A percentile compares a stretch with the other conserved stretches of the same genome.
Conservation (phyloP, 768 basidiomycete species). For the Serendipita sp. region DNA sequence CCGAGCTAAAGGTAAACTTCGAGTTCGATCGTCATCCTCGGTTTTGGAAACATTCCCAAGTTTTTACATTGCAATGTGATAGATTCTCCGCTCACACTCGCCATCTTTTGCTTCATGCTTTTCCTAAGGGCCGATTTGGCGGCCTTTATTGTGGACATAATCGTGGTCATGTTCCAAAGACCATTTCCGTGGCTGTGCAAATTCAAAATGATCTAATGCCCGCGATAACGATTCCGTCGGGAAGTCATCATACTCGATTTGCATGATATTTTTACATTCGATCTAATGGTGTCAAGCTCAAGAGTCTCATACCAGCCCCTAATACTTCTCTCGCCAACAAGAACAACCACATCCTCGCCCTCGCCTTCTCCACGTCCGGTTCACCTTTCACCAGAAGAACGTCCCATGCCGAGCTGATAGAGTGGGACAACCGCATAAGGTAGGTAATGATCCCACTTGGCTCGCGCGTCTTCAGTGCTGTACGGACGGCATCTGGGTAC, state of each 20-base stretch:
- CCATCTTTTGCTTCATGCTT: neutral
- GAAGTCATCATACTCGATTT: too few relatives aligned
- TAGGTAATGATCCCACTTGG: slow-evolving; percentile 87
- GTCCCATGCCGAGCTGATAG: slow-evolving; percentile 89
- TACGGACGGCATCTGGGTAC: slow-evolving; percentile 84
- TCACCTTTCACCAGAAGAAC: slow-evolving; percentile 74
- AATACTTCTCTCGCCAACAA: slow-evolving; percentile 83
- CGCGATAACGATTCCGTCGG: too few relatives aligned
- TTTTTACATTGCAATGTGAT: neutral
- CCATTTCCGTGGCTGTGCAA: too few relatives aligned
- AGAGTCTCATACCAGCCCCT: slow-evolving; percentile 64
- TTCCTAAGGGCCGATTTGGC: neutral
- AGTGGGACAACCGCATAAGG: slow-evolving; percentile 72
- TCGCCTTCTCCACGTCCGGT: slow-evolving; percentile 45
- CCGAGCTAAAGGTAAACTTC: neutral
- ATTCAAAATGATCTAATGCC: too few relatives aligned
- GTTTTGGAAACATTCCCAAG: neutral
- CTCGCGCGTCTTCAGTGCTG: slow-evolving; percentile 71
- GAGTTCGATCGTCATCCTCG: neutral
- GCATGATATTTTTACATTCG: slow-evolving; percentile 87
- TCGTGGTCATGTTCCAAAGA: too few relatives aligned
- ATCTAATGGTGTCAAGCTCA: slow-evolving; percentile 82
- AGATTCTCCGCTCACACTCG: neutral
- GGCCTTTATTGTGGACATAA: neutral
- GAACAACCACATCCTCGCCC: slow-evolving; percentile 80